These are phyloP conservation scores for Davidsoniella eucalypti DNA, from an alignment of 2,329 filamentous ascomycete species.

Conservation along the genomic window DNA sequence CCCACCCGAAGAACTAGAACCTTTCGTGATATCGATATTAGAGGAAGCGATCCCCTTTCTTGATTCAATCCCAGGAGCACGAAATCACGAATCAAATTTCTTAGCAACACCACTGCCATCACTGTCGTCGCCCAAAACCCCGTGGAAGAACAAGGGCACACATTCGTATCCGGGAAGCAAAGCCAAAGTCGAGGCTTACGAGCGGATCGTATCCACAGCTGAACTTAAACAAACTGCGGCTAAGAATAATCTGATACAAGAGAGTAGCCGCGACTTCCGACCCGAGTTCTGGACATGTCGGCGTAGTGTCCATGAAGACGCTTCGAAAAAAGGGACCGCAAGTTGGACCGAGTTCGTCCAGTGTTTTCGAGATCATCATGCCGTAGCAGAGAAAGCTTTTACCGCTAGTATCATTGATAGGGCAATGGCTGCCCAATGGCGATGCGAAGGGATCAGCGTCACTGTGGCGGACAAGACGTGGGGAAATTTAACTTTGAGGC, in stretches of 20 bases:
- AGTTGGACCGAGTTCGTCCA: conserved; percentile 46
- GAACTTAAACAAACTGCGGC: conserved; percentile 26
- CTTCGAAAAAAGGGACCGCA: conserved; percentile 34
- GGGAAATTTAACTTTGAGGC: conserved; percentile 30
- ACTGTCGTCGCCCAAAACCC: not conserved
- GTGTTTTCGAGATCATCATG: conserved; percentile 36
- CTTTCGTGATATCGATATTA: conserved; percentile 36
- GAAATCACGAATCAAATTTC: conserved; percentile 14
- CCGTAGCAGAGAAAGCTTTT: conserved; percentile 25
- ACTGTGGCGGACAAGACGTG: conserved; percentile 25
- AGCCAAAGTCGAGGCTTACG: conserved; percentile 35
- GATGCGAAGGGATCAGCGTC: conserved; percentile 25
- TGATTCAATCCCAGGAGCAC: conserved; percentile 30
- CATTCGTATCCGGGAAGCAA: conserved; percentile 33
- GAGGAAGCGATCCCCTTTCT: conserved; percentile 44
- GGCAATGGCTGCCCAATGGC: conserved; percentile 23
- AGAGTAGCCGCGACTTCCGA: conserved; percentile 14
- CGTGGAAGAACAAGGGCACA: conserved; percentile 34
- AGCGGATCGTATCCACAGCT: conserved; percentile 30
- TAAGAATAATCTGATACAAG: conserved; percentile 18
- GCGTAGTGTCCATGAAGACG: conserved; percentile 42
- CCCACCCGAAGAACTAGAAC: conserved; percentile 26
- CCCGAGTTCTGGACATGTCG: conserved; percentile 48
- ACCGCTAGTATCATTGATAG: conserved; percentile 25
- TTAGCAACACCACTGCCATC: conserved; percentile 6